Evolutionary conservation across 148 eudicot species (phyloP).

Genomic region (Pouteria glomerata): DNA sequence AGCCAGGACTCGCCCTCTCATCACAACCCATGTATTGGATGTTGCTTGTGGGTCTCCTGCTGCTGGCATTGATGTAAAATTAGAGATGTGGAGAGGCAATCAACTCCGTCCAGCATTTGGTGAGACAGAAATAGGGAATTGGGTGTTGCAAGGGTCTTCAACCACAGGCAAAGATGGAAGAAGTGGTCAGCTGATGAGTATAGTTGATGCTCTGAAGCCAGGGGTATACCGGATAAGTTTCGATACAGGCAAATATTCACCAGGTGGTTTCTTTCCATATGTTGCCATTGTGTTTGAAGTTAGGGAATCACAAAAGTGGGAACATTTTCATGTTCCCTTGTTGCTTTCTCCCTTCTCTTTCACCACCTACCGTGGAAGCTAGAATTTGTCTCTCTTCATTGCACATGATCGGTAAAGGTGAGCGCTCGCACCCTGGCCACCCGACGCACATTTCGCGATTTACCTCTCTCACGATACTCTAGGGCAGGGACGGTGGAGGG

Average conservation of each 20-base stretch:
- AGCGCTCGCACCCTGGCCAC: too few relatives aligned
- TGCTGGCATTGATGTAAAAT: slow-evolving; percentile 55
- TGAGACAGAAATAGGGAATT: slow-evolving; percentile 33
- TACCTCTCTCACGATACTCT: too few relatives aligned
- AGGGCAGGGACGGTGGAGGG: too few relatives aligned
- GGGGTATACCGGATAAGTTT: slow-evolving; percentile 80
- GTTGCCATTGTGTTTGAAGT: slow-evolving; percentile 82
- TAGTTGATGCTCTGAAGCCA: slow-evolving; percentile 57
- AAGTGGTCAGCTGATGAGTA: slow-evolving; percentile 70
- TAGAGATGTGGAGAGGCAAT: slow-evolving; percentile 58
- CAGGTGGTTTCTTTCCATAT: slow-evolving; percentile 73
- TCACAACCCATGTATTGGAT: slow-evolving; percentile 88
- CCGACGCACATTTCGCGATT: too few relatives aligned
- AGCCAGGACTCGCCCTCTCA: slow-evolving; percentile 74
- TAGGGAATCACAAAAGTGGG: slow-evolving; percentile 71
- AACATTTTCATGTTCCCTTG: slow-evolving; percentile 94
- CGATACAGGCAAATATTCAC: slow-evolving; percentile 65
- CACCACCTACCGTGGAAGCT: slow-evolving; percentile 89
- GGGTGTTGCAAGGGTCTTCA: slow-evolving; percentile 57
- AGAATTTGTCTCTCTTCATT: slow-evolving; percentile 14
- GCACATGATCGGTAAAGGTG: too few relatives aligned
- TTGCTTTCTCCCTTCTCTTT: slow-evolving; percentile 87
- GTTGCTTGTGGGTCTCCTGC: slow-evolving; percentile 70
- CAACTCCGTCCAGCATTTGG: slow-evolving; percentile 48
- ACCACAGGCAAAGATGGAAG: slow-evolving; percentile 80